phyloP scores from a whole-genome alignment of 495 filamentous ascomycete species.

The Aspergillus bridgeri region DNA sequence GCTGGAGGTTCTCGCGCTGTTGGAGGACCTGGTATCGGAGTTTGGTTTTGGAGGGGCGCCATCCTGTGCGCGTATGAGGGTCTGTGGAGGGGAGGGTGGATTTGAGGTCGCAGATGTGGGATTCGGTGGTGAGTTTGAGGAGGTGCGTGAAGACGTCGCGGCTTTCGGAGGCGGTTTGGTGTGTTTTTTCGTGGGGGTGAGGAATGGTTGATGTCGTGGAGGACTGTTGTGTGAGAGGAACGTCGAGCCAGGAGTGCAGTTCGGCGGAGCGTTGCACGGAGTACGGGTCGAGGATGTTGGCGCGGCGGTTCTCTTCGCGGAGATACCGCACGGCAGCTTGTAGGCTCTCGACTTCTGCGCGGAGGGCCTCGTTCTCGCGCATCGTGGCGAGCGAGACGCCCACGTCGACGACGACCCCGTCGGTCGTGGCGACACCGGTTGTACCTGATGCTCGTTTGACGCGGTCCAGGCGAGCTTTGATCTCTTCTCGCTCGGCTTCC shows the following conservation, averaged over 20 bases:
- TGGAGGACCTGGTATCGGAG: slow-evolving; percentile 57
- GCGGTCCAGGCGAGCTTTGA: slow-evolving; percentile 66
- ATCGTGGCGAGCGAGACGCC: slow-evolving; percentile 54
- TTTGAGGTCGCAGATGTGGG: slow-evolving; percentile 55
- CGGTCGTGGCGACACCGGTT: slow-evolving; percentile 44
- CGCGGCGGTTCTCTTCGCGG: slow-evolving; percentile 70
- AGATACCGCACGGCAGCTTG: slow-evolving; percentile 76
- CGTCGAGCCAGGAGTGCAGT: slow-evolving; percentile 57
- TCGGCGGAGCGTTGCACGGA: slow-evolving; percentile 52
- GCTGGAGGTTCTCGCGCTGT: slow-evolving; percentile 58
- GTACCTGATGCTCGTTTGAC: slow-evolving; percentile 46
- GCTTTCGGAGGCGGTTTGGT: slow-evolving; percentile 62
- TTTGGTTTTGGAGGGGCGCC: slow-evolving; percentile 57
- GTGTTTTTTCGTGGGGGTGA: slow-evolving; percentile 48
- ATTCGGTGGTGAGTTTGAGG: slow-evolving; percentile 59
- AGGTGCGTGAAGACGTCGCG: slow-evolving; percentile 68
- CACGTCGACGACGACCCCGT: slow-evolving; percentile 43
- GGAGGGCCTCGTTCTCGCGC: slow-evolving; percentile 70
- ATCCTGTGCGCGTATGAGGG: slow-evolving; percentile 51
- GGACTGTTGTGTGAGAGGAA: slow-evolving; percentile 51
- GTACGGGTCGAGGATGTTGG: slow-evolving; percentile 58
- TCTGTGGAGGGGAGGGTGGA: slow-evolving; percentile 34
- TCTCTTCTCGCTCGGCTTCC: slow-evolving; percentile 67
- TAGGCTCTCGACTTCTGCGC: slow-evolving; percentile 63
- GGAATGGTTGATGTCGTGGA: slow-evolving; percentile 12